These are phyloP conservation scores for Colletotrichum tanaceti DNA, from an alignment of 2,329 filamentous ascomycete genomes.

Conservation along the genomic window DNA sequence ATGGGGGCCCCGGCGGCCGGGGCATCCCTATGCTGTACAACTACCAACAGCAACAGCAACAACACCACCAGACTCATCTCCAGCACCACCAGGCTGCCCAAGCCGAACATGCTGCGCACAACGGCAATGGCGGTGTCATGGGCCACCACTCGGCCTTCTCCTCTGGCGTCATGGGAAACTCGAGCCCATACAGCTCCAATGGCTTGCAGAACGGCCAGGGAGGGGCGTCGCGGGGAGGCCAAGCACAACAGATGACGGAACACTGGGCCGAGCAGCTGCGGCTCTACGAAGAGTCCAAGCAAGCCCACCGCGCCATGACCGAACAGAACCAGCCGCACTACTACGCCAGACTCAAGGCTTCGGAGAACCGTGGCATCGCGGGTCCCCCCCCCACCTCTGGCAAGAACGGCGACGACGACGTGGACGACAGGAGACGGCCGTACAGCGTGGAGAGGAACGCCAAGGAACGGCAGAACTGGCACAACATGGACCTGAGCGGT, in stretches of 20 bases:
- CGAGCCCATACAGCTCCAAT: conserved; percentile 68
- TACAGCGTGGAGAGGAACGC: conserved; percentile 72
- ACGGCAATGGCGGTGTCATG: conserved; percentile 65
- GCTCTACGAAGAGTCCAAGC: conserved; percentile 81
- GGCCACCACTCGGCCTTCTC: conserved; percentile 71
- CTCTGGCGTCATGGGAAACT: conserved; percentile 72
- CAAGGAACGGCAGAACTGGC: conserved; percentile 84
- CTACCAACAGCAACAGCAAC: conserved; percentile 71
- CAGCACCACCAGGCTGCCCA: conserved; percentile 73
- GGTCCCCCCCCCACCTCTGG: conserved; percentile 64
- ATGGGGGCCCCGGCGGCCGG: conserved; percentile 73
- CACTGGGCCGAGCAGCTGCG: conserved; percentile 92
- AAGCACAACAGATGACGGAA: conserved; percentile 66
- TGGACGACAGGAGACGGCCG: conserved; percentile 68
- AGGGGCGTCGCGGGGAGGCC: conserved; percentile 59
- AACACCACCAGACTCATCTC: conserved; percentile 72
- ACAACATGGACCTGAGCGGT: conserved; percentile 94
- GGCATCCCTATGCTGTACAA: conserved; percentile 75
- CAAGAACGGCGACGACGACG: conserved; percentile 63
- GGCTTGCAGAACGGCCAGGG: conserved; percentile 69
- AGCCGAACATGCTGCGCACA: conserved; percentile 67
- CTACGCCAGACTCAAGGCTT: conserved; percentile 78
- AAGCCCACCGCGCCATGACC: conserved; percentile 76
- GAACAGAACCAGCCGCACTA: conserved; percentile 74
- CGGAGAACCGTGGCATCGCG: conserved; percentile 75